Base-by-base conservation (phyloP, 83 land plant species). In the Isoetes engelmannii region DNA sequence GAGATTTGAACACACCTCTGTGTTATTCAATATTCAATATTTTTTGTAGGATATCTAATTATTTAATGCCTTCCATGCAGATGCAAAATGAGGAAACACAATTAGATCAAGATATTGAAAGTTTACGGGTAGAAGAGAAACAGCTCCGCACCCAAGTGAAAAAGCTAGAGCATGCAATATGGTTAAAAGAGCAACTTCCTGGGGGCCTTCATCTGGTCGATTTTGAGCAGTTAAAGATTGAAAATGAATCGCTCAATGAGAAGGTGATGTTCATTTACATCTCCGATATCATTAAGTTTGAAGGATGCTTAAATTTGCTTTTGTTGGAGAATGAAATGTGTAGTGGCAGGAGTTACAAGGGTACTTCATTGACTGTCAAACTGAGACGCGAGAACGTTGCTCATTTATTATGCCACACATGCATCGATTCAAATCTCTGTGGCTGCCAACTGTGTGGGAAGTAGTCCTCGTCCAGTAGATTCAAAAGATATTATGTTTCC, bases 151-250 rank as follows among this genome's bases (percentile, higher is more conserved):
- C 57, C 18, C 78, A 79, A 19, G 48, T 74, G 10, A 71, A 63
- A 60, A 79, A 74, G 45, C 55, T 67, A 9, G 69, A 74, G 57
- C 78, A 54, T 49, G 78, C 63, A 63, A 53, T 74, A 42, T 59
- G 61, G 73, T 54, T 69, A 18, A 79, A 79, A 71, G 81, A 79
- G 47, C 78, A 74, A 65, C 74, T 79, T 37, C 71, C 78, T 56
- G 78, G 75, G 7, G 57, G 60, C n/a, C 74, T 79, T 45, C 79
- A 49, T 53, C 13, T 58, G 42, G 81, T 79, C 20, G 78, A 74
- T 55, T 79, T 53, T 69, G 81, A 79, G 70, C 78, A 74, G 43
- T 48, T 79, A 8, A 74, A 70, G 61, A 74, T 74, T 18, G 78
- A 74, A 47, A 74, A 70, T 50, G 81, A 79, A 54, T 60, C 77